A percentile compares a stretch with the other conserved stretches of the same genome.
Conservation (phyloP, 352 stramenopile genomes). For the Phytophthora cactorum region DNA sequence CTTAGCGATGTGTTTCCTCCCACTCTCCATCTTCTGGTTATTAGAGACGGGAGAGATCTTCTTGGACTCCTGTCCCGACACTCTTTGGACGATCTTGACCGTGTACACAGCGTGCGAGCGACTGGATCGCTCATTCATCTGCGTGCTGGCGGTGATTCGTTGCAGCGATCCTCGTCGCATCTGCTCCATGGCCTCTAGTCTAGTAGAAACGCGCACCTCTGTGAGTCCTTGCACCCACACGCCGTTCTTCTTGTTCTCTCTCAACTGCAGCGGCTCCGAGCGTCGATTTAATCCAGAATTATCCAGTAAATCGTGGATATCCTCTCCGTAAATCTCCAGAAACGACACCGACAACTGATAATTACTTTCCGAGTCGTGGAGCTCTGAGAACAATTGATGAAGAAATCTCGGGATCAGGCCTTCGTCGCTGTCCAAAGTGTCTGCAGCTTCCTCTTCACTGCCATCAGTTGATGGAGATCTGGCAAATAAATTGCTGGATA, state of each 20-base stretch:
- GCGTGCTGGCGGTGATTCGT: constrained; percentile 83
- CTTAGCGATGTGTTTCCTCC: neutral
- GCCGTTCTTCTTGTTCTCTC: constrained; percentile 69
- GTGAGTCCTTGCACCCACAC: constrained; percentile 85
- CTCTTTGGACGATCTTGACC: constrained; percentile 76
- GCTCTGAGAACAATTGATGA: constrained; percentile 69
- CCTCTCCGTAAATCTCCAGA: constrained; percentile 98
- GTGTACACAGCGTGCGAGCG: constrained; percentile 89
- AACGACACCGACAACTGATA: constrained; percentile 84
- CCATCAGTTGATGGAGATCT: constrained; percentile 21
- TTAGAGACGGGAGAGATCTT: constrained; percentile 20
- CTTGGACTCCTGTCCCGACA: constrained; percentile 33
- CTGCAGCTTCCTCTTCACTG: constrained; percentile 21
- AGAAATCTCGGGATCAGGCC: constrained; percentile 88
- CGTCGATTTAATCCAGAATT: constrained; percentile 33
- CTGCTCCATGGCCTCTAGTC: constrained; percentile 74
- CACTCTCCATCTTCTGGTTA: constrained; percentile 14
- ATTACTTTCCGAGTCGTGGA: constrained; percentile 44
- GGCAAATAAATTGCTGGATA: constrained; percentile 47
- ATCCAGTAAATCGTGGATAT: constrained; percentile 95
- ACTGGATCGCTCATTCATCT: constrained; percentile 91
- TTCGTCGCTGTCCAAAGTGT: constrained; percentile 57
- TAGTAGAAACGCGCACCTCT: constrained; percentile 67
- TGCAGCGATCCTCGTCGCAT: constrained; percentile 77
- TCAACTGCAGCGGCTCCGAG: constrained; percentile 66